These are phyloP conservation scores for Xylaria sp. DNA, from an alignment of 2,329 filamentous ascomycete species.

Conservation along the genomic window DNA sequence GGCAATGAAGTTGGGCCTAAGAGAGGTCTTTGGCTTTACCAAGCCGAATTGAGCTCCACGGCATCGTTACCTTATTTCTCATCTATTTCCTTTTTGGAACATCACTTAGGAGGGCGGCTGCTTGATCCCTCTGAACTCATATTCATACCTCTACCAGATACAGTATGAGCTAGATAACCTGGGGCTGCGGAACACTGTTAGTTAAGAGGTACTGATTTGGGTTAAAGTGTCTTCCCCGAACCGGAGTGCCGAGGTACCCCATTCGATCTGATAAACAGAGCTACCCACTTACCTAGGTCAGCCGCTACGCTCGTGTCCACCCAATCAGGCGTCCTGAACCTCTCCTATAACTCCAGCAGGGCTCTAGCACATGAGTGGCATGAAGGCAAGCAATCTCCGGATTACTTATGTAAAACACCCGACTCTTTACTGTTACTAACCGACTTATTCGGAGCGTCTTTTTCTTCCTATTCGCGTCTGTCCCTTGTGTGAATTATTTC, in stretches of 20 bases:
- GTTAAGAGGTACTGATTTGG: too few relatives aligned
- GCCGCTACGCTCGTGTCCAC: background rate
- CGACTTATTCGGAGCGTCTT: conserved; percentile 3
- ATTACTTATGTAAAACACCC: background rate
- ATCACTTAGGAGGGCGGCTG: too few relatives aligned
- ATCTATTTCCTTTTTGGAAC: too few relatives aligned
- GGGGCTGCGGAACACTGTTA: too few relatives aligned
- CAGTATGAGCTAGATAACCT: too few relatives aligned
- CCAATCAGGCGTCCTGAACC: conserved; percentile 25
- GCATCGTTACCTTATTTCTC: too few relatives aligned
- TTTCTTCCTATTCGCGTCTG: background rate
- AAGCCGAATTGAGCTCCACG: too few relatives aligned
- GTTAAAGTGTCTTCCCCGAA: conserved; percentile 42
- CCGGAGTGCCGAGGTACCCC: conserved; percentile 44
- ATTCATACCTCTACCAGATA: too few relatives aligned
- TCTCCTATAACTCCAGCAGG: background rate
- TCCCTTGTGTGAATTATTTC: conserved; percentile 4
- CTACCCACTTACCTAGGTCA: background rate
- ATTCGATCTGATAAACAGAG: background rate
- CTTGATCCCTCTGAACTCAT: too few relatives aligned
- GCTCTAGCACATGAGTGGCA: conserved; percentile 24
- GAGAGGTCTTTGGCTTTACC: too few relatives aligned
- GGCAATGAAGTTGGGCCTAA: too few relatives aligned
- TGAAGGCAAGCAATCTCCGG: conserved; percentile 29
- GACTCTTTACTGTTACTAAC: background rate